These are phyloP conservation scores for Monosporozyma yasuniensis DNA, from an alignment of 805 yeast species.

Conservation along the genomic window DNA sequence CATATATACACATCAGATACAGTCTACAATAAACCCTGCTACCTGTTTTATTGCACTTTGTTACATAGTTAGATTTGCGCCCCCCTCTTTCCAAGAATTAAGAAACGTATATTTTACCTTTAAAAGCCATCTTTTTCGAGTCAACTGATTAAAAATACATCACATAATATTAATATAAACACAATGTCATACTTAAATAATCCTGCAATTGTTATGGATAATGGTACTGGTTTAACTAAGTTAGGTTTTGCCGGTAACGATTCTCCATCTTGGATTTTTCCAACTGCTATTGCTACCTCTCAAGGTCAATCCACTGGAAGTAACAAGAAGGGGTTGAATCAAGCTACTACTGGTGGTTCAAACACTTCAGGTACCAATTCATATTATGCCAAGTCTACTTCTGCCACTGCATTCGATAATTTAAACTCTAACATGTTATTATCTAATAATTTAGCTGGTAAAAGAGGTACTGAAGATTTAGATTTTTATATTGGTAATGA, in stretches of 20 bases:
- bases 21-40: no score
- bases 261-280: slow-evolving; percentile 93
- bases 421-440: slow-evolving; percentile 19
- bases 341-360: slow-evolving; percentile 30
- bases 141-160: not conserved
- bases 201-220: slow-evolving; percentile 96
- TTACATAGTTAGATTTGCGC: not conserved
- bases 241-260: slow-evolving; percentile 98
- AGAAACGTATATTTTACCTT: not conserved
- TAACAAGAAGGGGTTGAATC: slow-evolving; percentile 31
- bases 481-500: slow-evolving; percentile 95
- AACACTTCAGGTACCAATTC: slow-evolving; percentile 15
- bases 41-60: not conserved
- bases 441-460: slow-evolving; percentile 43
- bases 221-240: slow-evolving; percentile 97
- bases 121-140: not conserved
- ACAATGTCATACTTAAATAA: slow-evolving; percentile 57
- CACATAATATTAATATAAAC: not conserved
- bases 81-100: not conserved
- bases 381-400: slow-evolving; percentile 30
- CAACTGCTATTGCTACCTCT: slow-evolving; percentile 86
- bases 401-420: slow-evolving; percentile 30
- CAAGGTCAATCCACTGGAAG: slow-evolving; percentile 24
- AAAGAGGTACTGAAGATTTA: slow-evolving; percentile 87
- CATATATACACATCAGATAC: no score